Percentiles rank a stretch among this genome's conserved stretches.
These are phyloP conservation scores for Stygiomarasmius scandens DNA, from an alignment of 1,284 basidiomycete genomes.

Conservation along the genomic window DNA sequence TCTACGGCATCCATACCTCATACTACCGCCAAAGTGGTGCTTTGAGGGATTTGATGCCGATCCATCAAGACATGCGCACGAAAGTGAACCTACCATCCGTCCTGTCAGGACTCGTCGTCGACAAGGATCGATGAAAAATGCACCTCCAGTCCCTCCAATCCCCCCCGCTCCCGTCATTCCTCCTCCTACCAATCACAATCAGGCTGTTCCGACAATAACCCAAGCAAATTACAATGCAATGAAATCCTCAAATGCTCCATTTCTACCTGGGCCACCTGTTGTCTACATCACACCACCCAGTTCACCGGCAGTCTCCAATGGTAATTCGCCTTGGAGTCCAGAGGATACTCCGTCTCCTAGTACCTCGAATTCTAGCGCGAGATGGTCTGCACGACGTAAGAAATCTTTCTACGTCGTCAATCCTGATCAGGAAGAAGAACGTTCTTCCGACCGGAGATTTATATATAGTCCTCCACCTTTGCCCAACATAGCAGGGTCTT, in stretches of 20 bases:
- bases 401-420: conserved; percentile 33
- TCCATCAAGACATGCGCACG: neutral
- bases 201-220: conserved; percentile 12
- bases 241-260: conserved; percentile 8
- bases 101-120: conserved; percentile 2
- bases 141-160: conserved; percentile 10
- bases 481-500: conserved; percentile 20
- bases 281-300: conserved; percentile 38
- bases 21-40: conserved; percentile 66
- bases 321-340: conserved; percentile 14
- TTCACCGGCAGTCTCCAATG: conserved; percentile 27
- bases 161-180: neutral
- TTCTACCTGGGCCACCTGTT: conserved; percentile 32
- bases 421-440: conserved; percentile 26
- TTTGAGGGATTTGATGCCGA: conserved; percentile 45
- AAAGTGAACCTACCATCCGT: neutral
- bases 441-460: conserved; percentile 17
- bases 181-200: neutral
- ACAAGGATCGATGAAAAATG: conserved; percentile 4
- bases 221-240: neutral
- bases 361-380: conserved; percentile 28
- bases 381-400: conserved; percentile 20
- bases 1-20: conserved; percentile 78
- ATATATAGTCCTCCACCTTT: conserved; percentile 35
- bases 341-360: conserved; percentile 17